Conservation (phyloP, 148 eudicot genomes). For the Nepenthes gracilis region DNA sequence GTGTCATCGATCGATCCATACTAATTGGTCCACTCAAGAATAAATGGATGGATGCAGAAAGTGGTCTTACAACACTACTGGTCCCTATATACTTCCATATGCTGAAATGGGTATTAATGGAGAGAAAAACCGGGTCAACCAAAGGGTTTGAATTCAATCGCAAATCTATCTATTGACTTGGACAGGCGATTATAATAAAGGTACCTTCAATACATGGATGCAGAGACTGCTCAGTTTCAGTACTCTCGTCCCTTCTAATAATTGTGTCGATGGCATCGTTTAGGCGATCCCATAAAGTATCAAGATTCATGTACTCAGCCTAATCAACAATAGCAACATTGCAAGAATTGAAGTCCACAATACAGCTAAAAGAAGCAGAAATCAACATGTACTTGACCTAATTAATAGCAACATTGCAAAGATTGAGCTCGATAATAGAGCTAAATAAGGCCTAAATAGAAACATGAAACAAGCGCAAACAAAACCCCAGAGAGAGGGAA, state of each 20-base stretch:
- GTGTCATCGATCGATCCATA: too few species aligned
- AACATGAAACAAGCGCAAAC: neutral
- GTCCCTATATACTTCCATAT: too few species aligned
- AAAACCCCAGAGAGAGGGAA: neutral
- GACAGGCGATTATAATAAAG: neutral
- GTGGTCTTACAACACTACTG: neutral
- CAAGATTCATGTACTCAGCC: slow-evolving; percentile 73
- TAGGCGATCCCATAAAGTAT: slow-evolving; percentile 84
- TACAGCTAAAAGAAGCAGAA: neutral
- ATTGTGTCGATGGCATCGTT: slow-evolving; percentile 88
- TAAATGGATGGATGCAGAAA: neutral
- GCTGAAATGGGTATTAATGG: too few species aligned
- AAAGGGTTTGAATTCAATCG: neutral
- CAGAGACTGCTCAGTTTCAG: slow-evolving; percentile 64
- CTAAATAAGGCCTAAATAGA: neutral
- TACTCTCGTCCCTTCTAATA: slow-evolving; percentile 70
- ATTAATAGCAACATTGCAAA: slow-evolving; percentile 16
- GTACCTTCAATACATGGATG: slow-evolving; percentile 99
- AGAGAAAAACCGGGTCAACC: too few species aligned
- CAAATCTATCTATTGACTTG: neutral
- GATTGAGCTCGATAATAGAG: slow-evolving; percentile 6
- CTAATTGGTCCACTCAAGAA: slow-evolving; percentile 3
- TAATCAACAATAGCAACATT: slow-evolving; percentile 23
- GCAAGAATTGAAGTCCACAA: slow-evolving; percentile 10
- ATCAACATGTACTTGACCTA: slow-evolving; percentile 63